Evolutionary conservation across 2,329 filamentous ascomycete genomes (phyloP).

Genomic region (Teratosphaeria viscida): DNA sequence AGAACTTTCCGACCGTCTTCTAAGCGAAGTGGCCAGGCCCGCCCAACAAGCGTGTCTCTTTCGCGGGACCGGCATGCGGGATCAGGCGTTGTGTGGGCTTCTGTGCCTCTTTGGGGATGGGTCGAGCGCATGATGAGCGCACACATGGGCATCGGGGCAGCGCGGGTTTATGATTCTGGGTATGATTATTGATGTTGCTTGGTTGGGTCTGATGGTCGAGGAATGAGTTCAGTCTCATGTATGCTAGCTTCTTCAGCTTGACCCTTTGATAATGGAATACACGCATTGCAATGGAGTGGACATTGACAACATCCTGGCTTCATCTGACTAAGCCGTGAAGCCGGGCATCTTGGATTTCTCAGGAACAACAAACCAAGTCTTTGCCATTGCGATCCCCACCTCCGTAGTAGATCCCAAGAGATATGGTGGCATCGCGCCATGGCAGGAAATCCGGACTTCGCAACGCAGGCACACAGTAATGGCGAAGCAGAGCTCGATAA

Average conservation of each 20-base stretch:
- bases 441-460: neutral
- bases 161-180: neutral
- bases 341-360: too few relatives aligned
- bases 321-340: too few relatives aligned
- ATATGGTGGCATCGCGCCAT: neutral
- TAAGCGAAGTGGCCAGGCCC: conserved; percentile 21
- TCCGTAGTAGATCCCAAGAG: neutral
- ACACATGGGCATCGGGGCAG: neutral
- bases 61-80: neutral
- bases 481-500: neutral
- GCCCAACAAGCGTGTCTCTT: neutral
- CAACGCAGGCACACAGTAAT: neutral
- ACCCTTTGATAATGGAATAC: neutral
- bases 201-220: neutral
- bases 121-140: neutral
- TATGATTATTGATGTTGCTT: neutral
- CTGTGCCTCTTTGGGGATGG: neutral
- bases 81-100: neutral
- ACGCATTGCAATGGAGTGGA: neutral
- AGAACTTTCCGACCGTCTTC: conserved; percentile 75
- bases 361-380: too few relatives aligned
- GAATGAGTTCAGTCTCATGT: neutral
- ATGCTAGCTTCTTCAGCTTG: neutral
- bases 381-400: neutral
- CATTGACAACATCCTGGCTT: neutral